These are phyloP conservation scores for Hypomontagnella monticulosa DNA, from an alignment of 495 filamentous ascomycete genomes.

Conservation along the genomic window DNA sequence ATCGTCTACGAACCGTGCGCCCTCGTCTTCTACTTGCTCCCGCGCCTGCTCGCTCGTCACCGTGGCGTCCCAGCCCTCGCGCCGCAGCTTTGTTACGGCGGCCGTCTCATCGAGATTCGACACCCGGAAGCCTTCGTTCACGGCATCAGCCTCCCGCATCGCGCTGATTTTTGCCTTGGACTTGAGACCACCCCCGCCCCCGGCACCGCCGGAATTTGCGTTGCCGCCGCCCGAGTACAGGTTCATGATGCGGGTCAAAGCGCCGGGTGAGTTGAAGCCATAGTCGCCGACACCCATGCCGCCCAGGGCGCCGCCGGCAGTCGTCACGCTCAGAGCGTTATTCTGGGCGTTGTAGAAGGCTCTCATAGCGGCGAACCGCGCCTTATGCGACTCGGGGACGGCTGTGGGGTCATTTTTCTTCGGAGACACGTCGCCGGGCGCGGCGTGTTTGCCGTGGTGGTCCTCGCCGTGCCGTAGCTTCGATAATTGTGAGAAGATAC, in stretches of 20 bases:
- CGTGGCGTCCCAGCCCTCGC: slow-evolving; percentile 54
- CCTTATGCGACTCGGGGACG: slow-evolving; percentile 47
- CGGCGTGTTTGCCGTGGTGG: slow-evolving; percentile 54
- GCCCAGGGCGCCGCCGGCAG: slow-evolving; percentile 63
- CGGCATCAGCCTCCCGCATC: slow-evolving; percentile 80
- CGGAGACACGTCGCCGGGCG: slow-evolving; percentile 33
- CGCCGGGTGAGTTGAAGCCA: slow-evolving; percentile 79
- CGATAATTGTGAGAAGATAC: slow-evolving; percentile 82
- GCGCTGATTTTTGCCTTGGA: slow-evolving; percentile 69
- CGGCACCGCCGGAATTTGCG: slow-evolving; percentile 45
- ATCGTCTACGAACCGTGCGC: slow-evolving; percentile 65
- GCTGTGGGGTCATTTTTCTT: slow-evolving; percentile 25
- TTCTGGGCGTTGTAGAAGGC: slow-evolving; percentile 79
- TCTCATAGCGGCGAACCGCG: slow-evolving; percentile 68
- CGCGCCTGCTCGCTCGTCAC: slow-evolving; percentile 46
- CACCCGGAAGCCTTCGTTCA: slow-evolving; percentile 73
- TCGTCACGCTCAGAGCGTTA: slow-evolving; percentile 56
- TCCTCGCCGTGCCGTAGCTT: slow-evolving; percentile 66
- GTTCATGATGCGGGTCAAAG: slow-evolving; percentile 88
- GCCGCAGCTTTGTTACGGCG: slow-evolving; percentile 57
- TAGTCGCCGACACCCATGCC: slow-evolving; percentile 65
- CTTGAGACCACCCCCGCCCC: slow-evolving; percentile 68
- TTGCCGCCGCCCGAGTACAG: slow-evolving; percentile 75
- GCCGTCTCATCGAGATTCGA: slow-evolving; percentile 61
- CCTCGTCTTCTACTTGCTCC: slow-evolving; percentile 65